These are phyloP conservation scores for Pisolithus albus DNA, from an alignment of 768 basidiomycete species.

Conservation along the genomic window DNA sequence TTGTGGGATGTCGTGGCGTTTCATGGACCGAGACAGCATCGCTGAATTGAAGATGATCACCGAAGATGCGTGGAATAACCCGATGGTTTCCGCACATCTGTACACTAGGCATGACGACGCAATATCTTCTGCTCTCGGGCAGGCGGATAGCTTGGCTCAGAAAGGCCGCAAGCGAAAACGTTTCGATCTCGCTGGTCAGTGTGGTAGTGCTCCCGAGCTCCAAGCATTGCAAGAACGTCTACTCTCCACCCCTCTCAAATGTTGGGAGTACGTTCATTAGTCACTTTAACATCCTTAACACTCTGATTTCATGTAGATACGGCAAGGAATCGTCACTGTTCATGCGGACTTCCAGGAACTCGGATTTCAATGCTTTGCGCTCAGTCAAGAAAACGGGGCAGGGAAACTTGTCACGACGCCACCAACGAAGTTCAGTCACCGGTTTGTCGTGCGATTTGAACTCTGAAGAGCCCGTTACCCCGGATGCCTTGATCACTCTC, in stretches of 20 bases:
- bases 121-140: slow-evolving; percentile 32
- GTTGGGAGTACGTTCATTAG: slow-evolving; percentile 50
- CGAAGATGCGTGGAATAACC: slow-evolving; percentile 45
- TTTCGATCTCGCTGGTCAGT: slow-evolving; percentile 12
- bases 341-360: slow-evolving; percentile 54
- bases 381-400: slow-evolving; percentile 21
- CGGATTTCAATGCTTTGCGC: slow-evolving; percentile 57
- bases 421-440: not conserved
- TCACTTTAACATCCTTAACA: not conserved
- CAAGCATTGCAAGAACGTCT: slow-evolving; percentile 42
- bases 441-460: not conserved
- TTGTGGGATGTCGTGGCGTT: not conserved
- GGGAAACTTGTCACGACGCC: slow-evolving; percentile 24
- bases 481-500: slow-evolving; percentile 48
- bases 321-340: slow-evolving; percentile 50
- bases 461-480: not conserved
- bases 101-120: slow-evolving; percentile 45
- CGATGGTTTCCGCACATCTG: slow-evolving; percentile 51
- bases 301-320: slow-evolving; percentile 32
- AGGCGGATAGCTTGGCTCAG: slow-evolving; percentile 23
- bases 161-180: slow-evolving; percentile 33
- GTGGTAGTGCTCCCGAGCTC: slow-evolving; percentile 40
- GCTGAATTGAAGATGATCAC: slow-evolving; percentile 42
- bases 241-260: slow-evolving; percentile 44
- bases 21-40: slow-evolving; percentile 34